Conservation (phyloP, 129 eudicot genomes). For the Daucus carota region DNA sequence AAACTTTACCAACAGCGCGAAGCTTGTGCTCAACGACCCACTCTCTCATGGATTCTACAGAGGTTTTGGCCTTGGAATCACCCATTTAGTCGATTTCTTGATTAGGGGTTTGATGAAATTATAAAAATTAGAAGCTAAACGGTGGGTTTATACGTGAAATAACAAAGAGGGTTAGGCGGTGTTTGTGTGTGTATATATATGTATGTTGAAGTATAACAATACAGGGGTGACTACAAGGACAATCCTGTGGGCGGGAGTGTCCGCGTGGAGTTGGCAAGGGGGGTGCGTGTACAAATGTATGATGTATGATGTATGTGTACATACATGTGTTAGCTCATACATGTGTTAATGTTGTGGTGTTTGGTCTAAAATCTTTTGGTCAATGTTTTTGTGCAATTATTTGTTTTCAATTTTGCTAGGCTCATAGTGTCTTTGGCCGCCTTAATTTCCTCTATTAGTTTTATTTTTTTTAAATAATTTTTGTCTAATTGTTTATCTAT, state of each 20-base stretch:
- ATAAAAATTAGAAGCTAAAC: neutral
- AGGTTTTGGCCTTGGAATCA: conserved; percentile 32
- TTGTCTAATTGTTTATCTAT: too few relatives aligned
- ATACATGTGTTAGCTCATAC: too few relatives aligned
- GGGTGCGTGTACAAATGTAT: too few relatives aligned
- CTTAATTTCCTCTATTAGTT: too few relatives aligned
- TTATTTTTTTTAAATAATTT: too few relatives aligned
- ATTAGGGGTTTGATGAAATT: neutral
- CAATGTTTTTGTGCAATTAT: neutral
- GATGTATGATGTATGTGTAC: neutral
- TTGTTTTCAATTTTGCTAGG: neutral
- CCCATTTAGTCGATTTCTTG: conserved; percentile 16
- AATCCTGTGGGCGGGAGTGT: conserved; percentile 8
- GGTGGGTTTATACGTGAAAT: neutral
- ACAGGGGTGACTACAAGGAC: neutral
- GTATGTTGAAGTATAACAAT: neutral
- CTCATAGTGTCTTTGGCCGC: neutral
- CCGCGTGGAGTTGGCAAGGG: neutral
- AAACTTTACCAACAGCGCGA: conserved; percentile 49
- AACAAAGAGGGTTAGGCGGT: neutral
- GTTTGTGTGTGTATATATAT: neutral
- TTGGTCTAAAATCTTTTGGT: neutral
- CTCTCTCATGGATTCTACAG: conserved; percentile 29
- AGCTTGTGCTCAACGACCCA: conserved; percentile 65
- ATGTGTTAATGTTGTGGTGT: neutral